These are phyloP conservation scores for Piloderma croceum DNA, from an alignment of 768 basidiomycete genomes.

Conservation along the genomic window DNA sequence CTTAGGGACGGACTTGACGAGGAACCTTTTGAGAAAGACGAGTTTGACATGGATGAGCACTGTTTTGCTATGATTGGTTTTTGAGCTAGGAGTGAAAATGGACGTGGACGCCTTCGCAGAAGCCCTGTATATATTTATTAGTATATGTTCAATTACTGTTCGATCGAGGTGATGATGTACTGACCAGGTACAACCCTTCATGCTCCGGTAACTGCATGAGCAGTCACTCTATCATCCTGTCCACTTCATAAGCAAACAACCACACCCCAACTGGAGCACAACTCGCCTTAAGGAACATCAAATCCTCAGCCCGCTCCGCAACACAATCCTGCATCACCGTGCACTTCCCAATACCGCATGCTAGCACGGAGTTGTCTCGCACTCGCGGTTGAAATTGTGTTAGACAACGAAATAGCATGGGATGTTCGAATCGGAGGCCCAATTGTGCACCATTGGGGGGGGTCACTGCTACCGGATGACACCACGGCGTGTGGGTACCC, in stretches of 20 bases:
- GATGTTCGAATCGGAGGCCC: too few relatives aligned
- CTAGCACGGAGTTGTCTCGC: too few relatives aligned
- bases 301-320: constrained; percentile 65
- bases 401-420: too few relatives aligned
- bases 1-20: constrained; percentile 14
- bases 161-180: constrained; percentile 17
- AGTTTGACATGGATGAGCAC: constrained; percentile 26
- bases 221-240: constrained; percentile 71
- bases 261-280: background rate
- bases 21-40: constrained; percentile 12
- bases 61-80: constrained; percentile 75
- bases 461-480: too few relatives aligned
- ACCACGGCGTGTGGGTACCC: too few relatives aligned
- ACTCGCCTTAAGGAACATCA: constrained; percentile 82
- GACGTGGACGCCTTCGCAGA: constrained; percentile 82
- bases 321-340: constrained; percentile 70
- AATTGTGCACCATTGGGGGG: too few relatives aligned
- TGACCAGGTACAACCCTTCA: constrained; percentile 57
- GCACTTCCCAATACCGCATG: constrained; percentile 80
- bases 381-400: too few relatives aligned
- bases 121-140: constrained; percentile 45
- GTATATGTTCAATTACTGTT: background rate
- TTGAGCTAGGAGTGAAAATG: constrained; percentile 71
- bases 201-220: constrained; percentile 60
- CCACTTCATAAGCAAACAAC: background rate